Conservation (phyloP, 768 basidiomycete species). For the Phlebiopsis flavidoalba region DNA sequence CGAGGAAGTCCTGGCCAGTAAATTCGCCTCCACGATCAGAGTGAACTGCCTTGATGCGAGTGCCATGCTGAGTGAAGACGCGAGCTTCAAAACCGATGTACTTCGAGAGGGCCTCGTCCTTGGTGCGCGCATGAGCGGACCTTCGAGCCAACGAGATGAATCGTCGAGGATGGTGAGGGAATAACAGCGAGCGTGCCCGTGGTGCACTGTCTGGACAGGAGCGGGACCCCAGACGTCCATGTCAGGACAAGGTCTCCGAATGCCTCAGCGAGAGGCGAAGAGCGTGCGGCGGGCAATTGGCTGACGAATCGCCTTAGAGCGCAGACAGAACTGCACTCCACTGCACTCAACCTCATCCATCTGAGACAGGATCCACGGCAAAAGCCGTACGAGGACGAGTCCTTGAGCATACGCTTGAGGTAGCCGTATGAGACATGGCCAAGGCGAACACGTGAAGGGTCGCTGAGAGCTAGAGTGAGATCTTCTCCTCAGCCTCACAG, state of each 20-base stretch:
- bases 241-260: neutral
- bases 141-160: neutral
- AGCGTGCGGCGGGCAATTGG: too few relatives aligned
- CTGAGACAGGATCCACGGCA: neutral
- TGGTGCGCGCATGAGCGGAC: neutral
- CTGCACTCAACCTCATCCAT: neutral
- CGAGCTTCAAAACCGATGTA: too few relatives aligned
- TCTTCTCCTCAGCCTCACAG: too few relatives aligned
- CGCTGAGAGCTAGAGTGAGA: neutral
- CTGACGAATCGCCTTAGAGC: too few relatives aligned
- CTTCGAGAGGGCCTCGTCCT: too few relatives aligned
- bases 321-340: neutral
- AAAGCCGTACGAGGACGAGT: neutral
- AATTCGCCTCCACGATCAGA: too few relatives aligned
- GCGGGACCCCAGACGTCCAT: constrained; percentile 3
- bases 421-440: neutral
- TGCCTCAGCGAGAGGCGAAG: too few relatives aligned
- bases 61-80: too few relatives aligned
- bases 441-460: neutral
- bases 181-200: neutral
- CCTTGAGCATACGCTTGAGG: neutral
- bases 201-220: neutral
- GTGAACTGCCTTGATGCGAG: too few relatives aligned
- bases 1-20: too few relatives aligned
- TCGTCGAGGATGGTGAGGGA: neutral